Evolutionary conservation across 306 rosid species (phyloP).

Genomic region (Quercus robur): DNA sequence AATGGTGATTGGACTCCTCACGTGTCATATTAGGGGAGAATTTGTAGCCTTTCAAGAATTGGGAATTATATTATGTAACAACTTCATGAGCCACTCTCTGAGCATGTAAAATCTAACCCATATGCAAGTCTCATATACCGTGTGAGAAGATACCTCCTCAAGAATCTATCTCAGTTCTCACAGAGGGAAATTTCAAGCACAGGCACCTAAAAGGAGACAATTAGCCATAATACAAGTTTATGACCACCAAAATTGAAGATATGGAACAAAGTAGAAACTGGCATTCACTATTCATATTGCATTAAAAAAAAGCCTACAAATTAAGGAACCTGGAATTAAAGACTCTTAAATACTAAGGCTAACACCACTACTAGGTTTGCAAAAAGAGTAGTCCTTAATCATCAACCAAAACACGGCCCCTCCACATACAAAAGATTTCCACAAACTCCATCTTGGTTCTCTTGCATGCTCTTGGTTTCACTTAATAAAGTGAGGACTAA

Average conservation of each 20-base stretch:
- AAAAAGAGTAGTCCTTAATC: conserved; percentile 14
- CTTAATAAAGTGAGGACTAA: conserved; percentile 80
- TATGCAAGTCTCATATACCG: too few species aligned
- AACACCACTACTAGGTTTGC: conserved; percentile 21
- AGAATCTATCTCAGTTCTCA: too few species aligned
- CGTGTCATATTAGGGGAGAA: too few species aligned
- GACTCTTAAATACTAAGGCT: conserved; percentile 20
- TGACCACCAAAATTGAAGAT: conserved; percentile 6
- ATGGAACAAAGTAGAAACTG: not conserved
- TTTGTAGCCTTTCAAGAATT: too few species aligned
- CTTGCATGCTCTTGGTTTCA: conserved; percentile 10
- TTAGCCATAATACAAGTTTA: not conserved
- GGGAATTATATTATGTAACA: too few species aligned
- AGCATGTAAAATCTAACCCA: too few species aligned
- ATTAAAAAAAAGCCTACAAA: conserved; percentile 33
- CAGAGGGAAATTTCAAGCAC: not conserved
- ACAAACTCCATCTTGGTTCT: not conserved
- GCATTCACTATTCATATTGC: not conserved
- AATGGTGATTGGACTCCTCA: too few species aligned
- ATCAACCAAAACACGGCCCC: conserved; percentile 37
- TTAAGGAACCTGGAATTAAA: conserved; percentile 15
- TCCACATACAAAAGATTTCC: conserved; percentile 14
- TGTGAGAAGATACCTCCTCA: too few species aligned
- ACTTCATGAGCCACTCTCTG: too few species aligned
- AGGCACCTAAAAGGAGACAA: not conserved